Percentiles rank a stretch among this genome's conserved stretches.
These are phyloP conservation scores for Epichloe typhina DNA, from an alignment of 2,329 filamentous ascomycete genomes.

Conservation along the genomic window DNA sequence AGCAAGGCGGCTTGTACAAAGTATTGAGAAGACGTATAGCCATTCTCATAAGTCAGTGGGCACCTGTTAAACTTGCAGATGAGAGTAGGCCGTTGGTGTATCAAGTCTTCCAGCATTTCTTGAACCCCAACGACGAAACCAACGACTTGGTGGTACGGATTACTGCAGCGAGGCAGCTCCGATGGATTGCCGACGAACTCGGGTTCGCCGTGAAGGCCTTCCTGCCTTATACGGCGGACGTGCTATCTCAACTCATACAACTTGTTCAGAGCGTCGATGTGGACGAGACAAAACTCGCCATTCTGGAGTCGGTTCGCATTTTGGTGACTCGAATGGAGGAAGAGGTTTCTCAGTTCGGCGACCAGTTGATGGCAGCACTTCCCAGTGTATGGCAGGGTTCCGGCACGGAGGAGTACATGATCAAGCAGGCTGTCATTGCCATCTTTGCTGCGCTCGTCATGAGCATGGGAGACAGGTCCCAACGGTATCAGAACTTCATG, in stretches of 20 bases:
- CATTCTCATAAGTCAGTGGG: slow-evolving; percentile 83
- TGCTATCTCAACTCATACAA: slow-evolving; percentile 59
- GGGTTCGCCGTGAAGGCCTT: slow-evolving; percentile 66
- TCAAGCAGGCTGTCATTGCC: slow-evolving; percentile 86
- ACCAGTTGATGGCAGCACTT: slow-evolving; percentile 68
- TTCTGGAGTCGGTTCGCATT: slow-evolving; percentile 74
- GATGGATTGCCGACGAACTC: slow-evolving; percentile 69
- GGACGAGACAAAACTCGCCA: slow-evolving; percentile 79
- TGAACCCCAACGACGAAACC: slow-evolving; percentile 60
- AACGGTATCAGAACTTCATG: slow-evolving; percentile 66
- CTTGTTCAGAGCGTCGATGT: slow-evolving; percentile 70
- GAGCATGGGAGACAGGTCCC: slow-evolving; percentile 67
- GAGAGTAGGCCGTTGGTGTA: slow-evolving; percentile 64
- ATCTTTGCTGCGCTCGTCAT: slow-evolving; percentile 76
- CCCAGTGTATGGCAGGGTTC: slow-evolving; percentile 76
- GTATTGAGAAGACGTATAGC: slow-evolving; percentile 77
- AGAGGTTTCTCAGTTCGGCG: slow-evolving; percentile 53
- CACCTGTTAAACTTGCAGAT: slow-evolving; percentile 60
- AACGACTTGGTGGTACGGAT: slow-evolving; percentile 91
- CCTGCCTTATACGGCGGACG: slow-evolving; percentile 60
- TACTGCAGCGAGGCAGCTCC: slow-evolving; percentile 77
- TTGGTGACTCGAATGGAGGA: slow-evolving; percentile 73
- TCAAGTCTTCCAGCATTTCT: slow-evolving; percentile 75
- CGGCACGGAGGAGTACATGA: slow-evolving; percentile 68
- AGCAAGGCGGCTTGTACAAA: slow-evolving; percentile 49